phyloP scores from a whole-genome alignment of 139 green algal species.

The Chlorella sorokiniana region DNA sequence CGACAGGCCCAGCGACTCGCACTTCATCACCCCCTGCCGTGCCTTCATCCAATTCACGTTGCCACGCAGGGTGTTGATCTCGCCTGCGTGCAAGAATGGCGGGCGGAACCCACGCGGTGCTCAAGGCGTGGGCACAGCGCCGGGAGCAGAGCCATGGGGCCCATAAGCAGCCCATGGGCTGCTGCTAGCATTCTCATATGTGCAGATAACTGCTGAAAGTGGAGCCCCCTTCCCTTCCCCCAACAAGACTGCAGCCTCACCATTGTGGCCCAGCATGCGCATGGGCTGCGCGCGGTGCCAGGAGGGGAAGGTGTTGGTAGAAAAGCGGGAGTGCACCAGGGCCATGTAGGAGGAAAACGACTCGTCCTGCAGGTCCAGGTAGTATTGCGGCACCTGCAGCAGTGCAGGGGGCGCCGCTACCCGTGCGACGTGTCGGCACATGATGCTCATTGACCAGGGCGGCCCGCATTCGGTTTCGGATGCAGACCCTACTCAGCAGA shows the following conservation, averaged over 20 bases:
- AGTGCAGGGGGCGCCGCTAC: background rate
- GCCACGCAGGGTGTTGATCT: slow-evolving; percentile 87
- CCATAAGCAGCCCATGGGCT: background rate
- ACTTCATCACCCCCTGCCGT: slow-evolving; percentile 89
- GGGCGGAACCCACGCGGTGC: background rate
- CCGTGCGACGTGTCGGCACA: background rate
- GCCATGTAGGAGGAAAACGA: slow-evolving; percentile 91
- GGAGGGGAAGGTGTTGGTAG: slow-evolving; percentile 96
- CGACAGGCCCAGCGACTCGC: slow-evolving; percentile 68
- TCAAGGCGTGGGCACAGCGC: background rate
- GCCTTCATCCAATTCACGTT: slow-evolving; percentile 94
- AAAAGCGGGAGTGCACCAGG: slow-evolving; percentile 95
- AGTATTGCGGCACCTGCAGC: slow-evolving; percentile 84
- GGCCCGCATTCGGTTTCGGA: too few species aligned
- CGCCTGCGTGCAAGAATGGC: slow-evolving; percentile 28
- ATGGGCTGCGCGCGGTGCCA: slow-evolving; percentile 95
- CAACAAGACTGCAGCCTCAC: background rate
- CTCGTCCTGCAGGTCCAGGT: slow-evolving; percentile 77
- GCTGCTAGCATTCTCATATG: too few species aligned
- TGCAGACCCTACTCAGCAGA: too few species aligned
- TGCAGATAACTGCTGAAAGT: background rate
- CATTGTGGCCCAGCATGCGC: slow-evolving; percentile 95
- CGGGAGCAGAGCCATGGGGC: background rate
- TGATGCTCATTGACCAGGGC: too few species aligned
- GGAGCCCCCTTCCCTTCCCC: background rate